These are phyloP conservation scores for Penicillium sp. DNA, from an alignment of 2,329 filamentous ascomycete genomes.

Conservation along the genomic window DNA sequence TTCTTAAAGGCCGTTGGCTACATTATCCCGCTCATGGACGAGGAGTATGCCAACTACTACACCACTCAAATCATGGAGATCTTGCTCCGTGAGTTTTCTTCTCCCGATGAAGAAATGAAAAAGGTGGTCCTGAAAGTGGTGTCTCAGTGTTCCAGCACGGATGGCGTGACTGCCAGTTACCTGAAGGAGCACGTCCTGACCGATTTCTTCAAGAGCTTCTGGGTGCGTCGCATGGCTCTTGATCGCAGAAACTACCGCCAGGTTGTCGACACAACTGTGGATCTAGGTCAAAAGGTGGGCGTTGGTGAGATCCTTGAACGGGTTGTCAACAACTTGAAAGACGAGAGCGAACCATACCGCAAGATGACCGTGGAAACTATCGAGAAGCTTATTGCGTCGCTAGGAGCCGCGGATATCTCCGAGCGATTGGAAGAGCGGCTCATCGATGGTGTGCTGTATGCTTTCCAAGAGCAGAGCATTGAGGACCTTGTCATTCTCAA, in stretches of 20 bases:
- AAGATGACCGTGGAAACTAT: conserved; percentile 99
- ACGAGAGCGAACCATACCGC: conserved; percentile 94
- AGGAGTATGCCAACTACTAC: conserved; percentile 99
- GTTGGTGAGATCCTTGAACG: conserved; percentile 90
- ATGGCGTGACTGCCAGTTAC: conserved; percentile 90
- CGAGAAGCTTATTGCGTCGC: conserved; percentile 88
- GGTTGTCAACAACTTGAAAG: conserved; percentile 91
- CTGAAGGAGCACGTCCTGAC: conserved; percentile 90
- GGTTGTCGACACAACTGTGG: conserved; percentile 95
- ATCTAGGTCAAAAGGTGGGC: conserved; percentile 96
- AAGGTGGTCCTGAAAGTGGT: conserved; percentile 98
- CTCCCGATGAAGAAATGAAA: conserved; percentile 99
- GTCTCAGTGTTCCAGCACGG: conserved; percentile 88
- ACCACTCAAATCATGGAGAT: conserved; percentile 99
- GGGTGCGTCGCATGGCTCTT: conserved; percentile 92
- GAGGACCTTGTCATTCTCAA: conserved; percentile 96
- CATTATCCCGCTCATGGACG: conserved; percentile 98
- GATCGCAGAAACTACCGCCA: conserved; percentile 97
- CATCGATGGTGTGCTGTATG: conserved; percentile 89
- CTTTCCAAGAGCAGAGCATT: conserved; percentile 96
- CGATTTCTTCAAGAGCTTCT: conserved; percentile 98
- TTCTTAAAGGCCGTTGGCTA: conserved; percentile 97
- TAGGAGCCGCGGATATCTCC: conserved; percentile 89
- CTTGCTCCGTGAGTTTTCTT: conserved; percentile 87
- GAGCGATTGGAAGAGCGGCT: conserved; percentile 88